Conservation (phyloP, 805 yeast species). For the Yamadazyma akitaensis region DNA sequence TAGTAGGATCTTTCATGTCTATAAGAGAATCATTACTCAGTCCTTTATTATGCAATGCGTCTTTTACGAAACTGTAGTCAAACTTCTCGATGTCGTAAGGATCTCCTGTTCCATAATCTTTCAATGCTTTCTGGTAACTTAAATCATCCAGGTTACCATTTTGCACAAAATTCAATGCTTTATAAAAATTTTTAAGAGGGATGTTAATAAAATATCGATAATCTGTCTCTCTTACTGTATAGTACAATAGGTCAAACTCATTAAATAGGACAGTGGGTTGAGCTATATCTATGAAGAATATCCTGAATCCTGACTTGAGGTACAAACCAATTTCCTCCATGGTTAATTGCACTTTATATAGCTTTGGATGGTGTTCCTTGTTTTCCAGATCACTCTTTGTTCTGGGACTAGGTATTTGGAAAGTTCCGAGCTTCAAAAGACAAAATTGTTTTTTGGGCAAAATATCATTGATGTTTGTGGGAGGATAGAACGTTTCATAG, state of each 20-base stretch:
- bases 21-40: conserved; percentile 4
- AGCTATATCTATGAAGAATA: conserved; percentile 42
- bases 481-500: conserved; percentile 48
- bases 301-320: conserved; percentile 49
- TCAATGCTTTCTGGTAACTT: conserved; percentile 14
- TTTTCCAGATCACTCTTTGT: conserved; percentile 4
- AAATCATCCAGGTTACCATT: conserved; percentile 19
- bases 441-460: conserved; percentile 52
- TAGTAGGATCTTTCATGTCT: conserved; percentile 3
- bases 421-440: conserved; percentile 49
- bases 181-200: conserved; percentile 45
- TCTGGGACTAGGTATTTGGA: conserved; percentile 28
- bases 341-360: conserved; percentile 34
- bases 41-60: conserved; percentile 10
- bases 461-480: conserved; percentile 54
- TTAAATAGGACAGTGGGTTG: conserved; percentile 40
- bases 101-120: conserved; percentile 26
- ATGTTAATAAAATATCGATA: conserved; percentile 43
- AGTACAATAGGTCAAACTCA: conserved; percentile 41
- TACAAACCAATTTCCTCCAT: conserved; percentile 59
- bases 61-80: conserved; percentile 17
- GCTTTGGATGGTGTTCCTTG: conserved; percentile 9
- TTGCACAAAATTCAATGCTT: conserved; percentile 41
- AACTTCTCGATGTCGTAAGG: conserved; percentile 21
- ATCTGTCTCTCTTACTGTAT: conserved; percentile 38